These are phyloP conservation scores for Mycena pura DNA, from an alignment of 768 basidiomycete species.

Conservation along the genomic window DNA sequence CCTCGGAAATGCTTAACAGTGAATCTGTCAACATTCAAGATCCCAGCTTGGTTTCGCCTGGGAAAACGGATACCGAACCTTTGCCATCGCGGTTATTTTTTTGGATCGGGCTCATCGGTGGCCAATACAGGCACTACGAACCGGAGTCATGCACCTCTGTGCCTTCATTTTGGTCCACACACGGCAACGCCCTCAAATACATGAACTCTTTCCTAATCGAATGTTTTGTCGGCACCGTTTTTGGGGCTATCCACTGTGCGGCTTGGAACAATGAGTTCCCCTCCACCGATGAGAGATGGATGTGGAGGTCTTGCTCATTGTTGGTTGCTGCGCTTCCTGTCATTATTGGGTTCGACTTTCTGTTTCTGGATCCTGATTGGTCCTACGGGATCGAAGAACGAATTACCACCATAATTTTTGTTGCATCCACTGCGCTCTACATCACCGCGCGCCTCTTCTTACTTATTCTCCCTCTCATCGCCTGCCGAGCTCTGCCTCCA, in stretches of 20 bases:
- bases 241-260: conserved; percentile 34
- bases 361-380: not conserved
- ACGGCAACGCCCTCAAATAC: not conserved
- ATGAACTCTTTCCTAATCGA: not conserved
- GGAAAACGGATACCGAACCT: not conserved
- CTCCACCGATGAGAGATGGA: conserved; percentile 11
- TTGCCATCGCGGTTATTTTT: not conserved
- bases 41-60: not conserved
- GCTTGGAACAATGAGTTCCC: conserved; percentile 34
- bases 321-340: conserved; percentile 14
- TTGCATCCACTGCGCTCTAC: conserved; percentile 1
- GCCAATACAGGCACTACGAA: not conserved
- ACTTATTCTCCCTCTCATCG: conserved; percentile 20
- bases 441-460: conserved; percentile 18
- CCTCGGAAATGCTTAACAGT: not conserved
- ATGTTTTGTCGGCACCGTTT: conserved; percentile 17
- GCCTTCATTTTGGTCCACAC: not conserved
- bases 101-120: not conserved
- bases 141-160: not conserved
- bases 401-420: too few species aligned
- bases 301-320: conserved; percentile 29
- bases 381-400: not conserved
- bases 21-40: not conserved
- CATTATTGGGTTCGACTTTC: not conserved
- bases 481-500: conserved; percentile 12